Base-by-base conservation (phyloP, 805 yeast species). In the Saccharomyces jurei region DNA sequence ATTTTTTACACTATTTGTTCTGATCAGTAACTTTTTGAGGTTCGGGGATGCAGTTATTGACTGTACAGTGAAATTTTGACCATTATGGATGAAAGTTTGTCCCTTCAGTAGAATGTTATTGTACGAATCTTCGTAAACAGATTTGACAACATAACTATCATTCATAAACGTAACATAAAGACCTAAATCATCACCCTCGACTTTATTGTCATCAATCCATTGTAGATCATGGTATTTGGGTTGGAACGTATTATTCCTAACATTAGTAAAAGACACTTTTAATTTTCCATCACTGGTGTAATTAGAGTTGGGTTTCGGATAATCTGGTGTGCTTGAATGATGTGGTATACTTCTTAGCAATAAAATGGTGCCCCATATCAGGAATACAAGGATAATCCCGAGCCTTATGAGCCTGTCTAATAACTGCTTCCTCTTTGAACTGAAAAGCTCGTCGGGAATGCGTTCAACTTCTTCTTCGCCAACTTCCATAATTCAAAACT, bases 21-120 rank as follows among this genome's bases (percentile, higher is more conserved):
- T 78, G 27, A 87, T 68, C 31, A 87, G 63, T 0, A 88, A 86
- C 56, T 70, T 73, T 32, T 72, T 67, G 63, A 87, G 74, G 69
- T 87, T 80, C 46, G 91, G 89, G 32, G 90, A 84, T 2, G 90
- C 86, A 1, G 73, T 74, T 26, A 86, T 72, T 22, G 71, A 71
- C 51, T 81, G 83, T 31, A 87, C 79, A 0, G 69, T 69, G 60
- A 78, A 80, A 11, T 68, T 66, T 1, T 59, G 56, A 2, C 72
- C 77, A 1, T 74, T 69, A 55, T 69, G 74, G 0, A 56, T 59
- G 59, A 87, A 79, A 0, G 65, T 54, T 2, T 79, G 71, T 8
- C 83, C 83, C 41, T 80, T 73, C 64, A 78, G 81, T 14, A 87
- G 69, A 0, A 75, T 59, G 44, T 75, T 69, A 21, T 77, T 71